Evolutionary conservation across 2,329 filamentous ascomycete species (phyloP).

Genomic region (Paraphoma chrysanthemicola): DNA sequence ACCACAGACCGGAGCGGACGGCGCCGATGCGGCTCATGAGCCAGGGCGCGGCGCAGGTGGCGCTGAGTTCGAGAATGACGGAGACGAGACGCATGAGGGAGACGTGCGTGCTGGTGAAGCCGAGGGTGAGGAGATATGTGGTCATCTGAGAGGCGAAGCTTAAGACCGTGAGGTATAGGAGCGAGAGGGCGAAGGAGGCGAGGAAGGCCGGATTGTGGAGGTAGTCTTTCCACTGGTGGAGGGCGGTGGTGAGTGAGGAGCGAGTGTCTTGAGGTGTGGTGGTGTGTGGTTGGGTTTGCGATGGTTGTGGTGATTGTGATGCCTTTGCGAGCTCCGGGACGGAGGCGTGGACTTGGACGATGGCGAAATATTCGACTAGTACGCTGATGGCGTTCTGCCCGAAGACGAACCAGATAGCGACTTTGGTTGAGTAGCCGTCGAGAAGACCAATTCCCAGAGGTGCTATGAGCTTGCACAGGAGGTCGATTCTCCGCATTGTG

Average conservation of each 20-base stretch:
- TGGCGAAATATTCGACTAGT: constrained; percentile 60
- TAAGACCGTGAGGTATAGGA: constrained; percentile 65
- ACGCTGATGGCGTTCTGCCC: constrained; percentile 59
- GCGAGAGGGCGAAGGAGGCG: constrained; percentile 64
- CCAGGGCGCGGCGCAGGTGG: constrained; percentile 66
- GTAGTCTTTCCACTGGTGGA: constrained; percentile 52
- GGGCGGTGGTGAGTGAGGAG: constrained; percentile 6
- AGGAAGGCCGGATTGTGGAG: constrained; percentile 63
- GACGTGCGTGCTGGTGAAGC: constrained; percentile 60
- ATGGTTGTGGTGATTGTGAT: constrained; percentile 1
- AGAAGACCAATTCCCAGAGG: constrained; percentile 61
- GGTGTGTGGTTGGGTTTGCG: too few relatives aligned
- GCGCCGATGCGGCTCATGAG: constrained; percentile 59
- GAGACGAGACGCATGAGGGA: constrained; percentile 62
- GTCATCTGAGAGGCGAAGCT: constrained; percentile 65
- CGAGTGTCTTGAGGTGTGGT: not conserved
- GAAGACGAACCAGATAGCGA: constrained; percentile 59
- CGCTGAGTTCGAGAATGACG: constrained; percentile 64
- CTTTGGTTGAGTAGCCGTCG: constrained; percentile 55
- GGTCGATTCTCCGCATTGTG: constrained; percentile 66
- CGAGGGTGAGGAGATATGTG: constrained; percentile 65
- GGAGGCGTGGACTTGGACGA: constrained; percentile 51
- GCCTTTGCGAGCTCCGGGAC: constrained; percentile 38
- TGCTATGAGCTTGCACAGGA: constrained; percentile 64
- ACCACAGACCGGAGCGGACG: constrained; percentile 74